These are phyloP conservation scores for Calocera viscosa DNA, from an alignment of 768 basidiomycete genomes.

Conservation along the genomic window DNA sequence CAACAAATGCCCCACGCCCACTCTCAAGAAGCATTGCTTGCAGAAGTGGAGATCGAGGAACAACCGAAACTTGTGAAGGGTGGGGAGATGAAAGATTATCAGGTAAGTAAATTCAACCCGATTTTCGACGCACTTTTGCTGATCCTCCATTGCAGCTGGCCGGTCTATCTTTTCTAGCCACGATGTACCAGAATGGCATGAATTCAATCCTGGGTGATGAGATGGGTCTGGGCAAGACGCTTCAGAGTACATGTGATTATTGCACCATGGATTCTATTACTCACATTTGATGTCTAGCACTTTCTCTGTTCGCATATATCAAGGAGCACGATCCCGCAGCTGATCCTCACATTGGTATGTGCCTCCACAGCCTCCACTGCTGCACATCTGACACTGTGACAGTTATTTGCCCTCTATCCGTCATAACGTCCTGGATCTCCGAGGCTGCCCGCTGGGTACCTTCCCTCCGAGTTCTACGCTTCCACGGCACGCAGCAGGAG, in stretches of 20 bases:
- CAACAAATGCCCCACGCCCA: slow-evolving; percentile 25
- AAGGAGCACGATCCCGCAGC: slow-evolving; percentile 39
- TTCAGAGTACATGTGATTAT: slow-evolving; percentile 34
- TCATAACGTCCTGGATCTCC: slow-evolving; percentile 48
- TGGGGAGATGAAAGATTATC: slow-evolving; percentile 61
- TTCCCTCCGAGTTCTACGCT: slow-evolving; percentile 41
- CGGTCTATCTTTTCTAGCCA: slow-evolving; percentile 52
- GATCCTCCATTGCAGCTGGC: slow-evolving; percentile 31
- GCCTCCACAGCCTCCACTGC: slow-evolving; percentile 10
- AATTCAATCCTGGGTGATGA: slow-evolving; percentile 64
- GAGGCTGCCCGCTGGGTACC: slow-evolving; percentile 47
- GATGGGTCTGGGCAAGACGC: slow-evolving; percentile 57
- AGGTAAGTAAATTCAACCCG: slow-evolving; percentile 36
- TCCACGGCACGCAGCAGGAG: slow-evolving; percentile 45
- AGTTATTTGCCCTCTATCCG: slow-evolving; percentile 60
- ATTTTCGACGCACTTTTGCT: slow-evolving; percentile 1
- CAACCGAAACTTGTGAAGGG: slow-evolving; percentile 42
- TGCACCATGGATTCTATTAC: neutral
- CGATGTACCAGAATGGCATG: slow-evolving; percentile 59
- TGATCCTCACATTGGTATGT: slow-evolving; percentile 13
- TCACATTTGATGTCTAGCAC: slow-evolving; percentile 19
- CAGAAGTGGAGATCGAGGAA: slow-evolving; percentile 31
- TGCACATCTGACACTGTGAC: neutral
- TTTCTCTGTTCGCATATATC: slow-evolving; percentile 56
- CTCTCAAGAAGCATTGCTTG: slow-evolving; percentile 22